phyloP scores from a whole-genome alignment of 176 grass and related monocot species.

The Oryza glaberrima region DNA sequence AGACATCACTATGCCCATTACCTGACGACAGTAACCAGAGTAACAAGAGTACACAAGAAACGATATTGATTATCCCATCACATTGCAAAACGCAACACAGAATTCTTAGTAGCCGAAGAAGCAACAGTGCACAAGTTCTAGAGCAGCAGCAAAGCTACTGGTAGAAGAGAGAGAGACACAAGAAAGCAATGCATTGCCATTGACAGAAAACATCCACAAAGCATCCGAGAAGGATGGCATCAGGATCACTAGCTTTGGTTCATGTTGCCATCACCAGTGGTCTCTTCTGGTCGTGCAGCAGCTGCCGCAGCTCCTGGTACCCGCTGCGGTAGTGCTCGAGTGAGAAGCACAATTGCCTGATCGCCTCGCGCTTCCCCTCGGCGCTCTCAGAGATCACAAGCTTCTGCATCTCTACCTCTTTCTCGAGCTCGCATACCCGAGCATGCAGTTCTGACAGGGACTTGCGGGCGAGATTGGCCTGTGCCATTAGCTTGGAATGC shows the following conservation, averaged over 20 bases:
- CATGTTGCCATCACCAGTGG: conserved; percentile 56
- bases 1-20: conserved; percentile 19
- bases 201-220: neutral
- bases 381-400: conserved; percentile 65
- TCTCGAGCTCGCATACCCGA: conserved; percentile 62
- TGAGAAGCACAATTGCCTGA: conserved; percentile 92
- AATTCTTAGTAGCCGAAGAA: conserved; percentile 20
- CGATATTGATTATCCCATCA: neutral
- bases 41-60: neutral
- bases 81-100: conserved; percentile 16
- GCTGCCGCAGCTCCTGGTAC: conserved; percentile 68
- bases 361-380: conserved; percentile 89
- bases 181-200: neutral
- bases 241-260: conserved; percentile 24
- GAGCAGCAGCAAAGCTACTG: neutral
- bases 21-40: neutral
- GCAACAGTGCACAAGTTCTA: conserved; percentile 19
- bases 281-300: conserved; percentile 73
- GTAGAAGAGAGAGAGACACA: neutral
- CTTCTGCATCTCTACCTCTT: conserved; percentile 69
- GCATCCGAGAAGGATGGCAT: conserved; percentile 36
- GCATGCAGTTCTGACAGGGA: conserved; percentile 40
- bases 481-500: conserved; percentile 59
- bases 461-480: conserved; percentile 12
- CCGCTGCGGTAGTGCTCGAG: conserved; percentile 83